A percentile compares a stretch with the other conserved stretches of the same genome.
Conservation (phyloP, 768 basidiomycete species). For the Clitopilus passeckerianus region DNA sequence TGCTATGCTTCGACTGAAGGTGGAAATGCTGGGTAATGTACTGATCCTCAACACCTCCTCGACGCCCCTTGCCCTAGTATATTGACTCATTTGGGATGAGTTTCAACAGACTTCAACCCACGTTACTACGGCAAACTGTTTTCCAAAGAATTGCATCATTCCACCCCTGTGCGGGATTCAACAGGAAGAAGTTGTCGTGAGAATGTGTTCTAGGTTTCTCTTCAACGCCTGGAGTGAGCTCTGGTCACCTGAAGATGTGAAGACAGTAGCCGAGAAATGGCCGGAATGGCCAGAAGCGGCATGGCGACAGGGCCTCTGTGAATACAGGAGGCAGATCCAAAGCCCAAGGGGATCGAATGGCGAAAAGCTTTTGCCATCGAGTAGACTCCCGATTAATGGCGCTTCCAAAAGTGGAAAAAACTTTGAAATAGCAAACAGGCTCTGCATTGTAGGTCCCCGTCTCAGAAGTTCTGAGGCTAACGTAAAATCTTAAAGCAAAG, state of each 20-base stretch:
- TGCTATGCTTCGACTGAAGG: not conserved
- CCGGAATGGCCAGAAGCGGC: not conserved
- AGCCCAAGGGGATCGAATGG: not conserved
- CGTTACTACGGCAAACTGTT: not conserved
- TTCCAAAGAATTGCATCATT: not conserved
- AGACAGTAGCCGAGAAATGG: not conserved
- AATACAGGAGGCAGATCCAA: not conserved
- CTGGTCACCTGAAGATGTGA: not conserved
- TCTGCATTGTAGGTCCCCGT: not conserved
- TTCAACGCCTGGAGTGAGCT: slow-evolving; percentile 5
- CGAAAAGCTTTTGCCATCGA: not conserved
- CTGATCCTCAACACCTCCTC: not conserved
- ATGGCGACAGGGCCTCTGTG: not conserved
- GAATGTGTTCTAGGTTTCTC: not conserved
- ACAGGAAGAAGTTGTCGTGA: not conserved
- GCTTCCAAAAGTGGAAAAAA: not conserved
- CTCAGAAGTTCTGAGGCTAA: not conserved
- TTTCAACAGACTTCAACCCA: not conserved
- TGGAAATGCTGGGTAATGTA: slow-evolving; percentile 1
- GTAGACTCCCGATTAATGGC: not conserved
- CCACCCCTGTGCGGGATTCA: not conserved
- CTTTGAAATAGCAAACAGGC: not conserved
- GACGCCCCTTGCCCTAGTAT: not conserved
- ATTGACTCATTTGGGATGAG: not conserved
- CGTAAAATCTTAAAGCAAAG: not conserved